Base-by-base conservation (phyloP, 2,329 filamentous ascomycete genomes). In the Fusarium luffae region DNA sequence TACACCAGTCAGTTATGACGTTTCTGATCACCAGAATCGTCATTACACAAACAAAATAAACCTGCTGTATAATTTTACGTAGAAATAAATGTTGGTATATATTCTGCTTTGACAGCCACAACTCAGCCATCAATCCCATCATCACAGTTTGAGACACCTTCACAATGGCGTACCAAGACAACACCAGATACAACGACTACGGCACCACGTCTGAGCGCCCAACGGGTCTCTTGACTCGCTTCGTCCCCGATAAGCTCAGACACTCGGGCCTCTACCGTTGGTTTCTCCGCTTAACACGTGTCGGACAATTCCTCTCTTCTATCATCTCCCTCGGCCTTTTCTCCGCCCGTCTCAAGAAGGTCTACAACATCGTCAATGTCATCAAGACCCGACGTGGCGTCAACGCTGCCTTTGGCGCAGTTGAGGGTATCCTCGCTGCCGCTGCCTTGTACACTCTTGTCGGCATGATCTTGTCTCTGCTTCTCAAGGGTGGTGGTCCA, bases 381-480 rank as follows among this genome's bases (percentile, higher is more conserved):
- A 41, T 63, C 51, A 68, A 68, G 43, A 59, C 68, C 2, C 49
- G 58, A 3, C 68, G 65, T 4, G 69, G 65, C 4, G 30, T 71
- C 4, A 71, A 59, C 5, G 18, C 27, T 8, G 32, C 56, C 4
- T 69, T 55, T 11, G 65, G 64, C 1, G 69, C 65, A 1, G 69
- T 71, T 7, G 68, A 71, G 14, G 69, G 69, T n/a, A 71, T 71
- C 7, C 44, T 71, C 3, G 69, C 61, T 4, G 65, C 61, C 2
- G 69, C 69, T n/a, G 68, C 63, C 5, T 7, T 71, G 12, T 71
- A 71, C 41, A 71, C 68, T 0, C 54, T 71, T 1, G 19, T 71
- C 7, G 58, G 61, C 5, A 62, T 66, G 52, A 8, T 71, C 3
- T 9, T 71, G 8, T 42, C 50, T 7, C 9, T 57, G 3, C 25